Percentiles rank a stretch among this genome's conserved stretches.
Evolutionary conservation across 2,329 filamentous ascomycete genomes (phyloP).

Genomic region (Neobulgaria alba): DNA sequence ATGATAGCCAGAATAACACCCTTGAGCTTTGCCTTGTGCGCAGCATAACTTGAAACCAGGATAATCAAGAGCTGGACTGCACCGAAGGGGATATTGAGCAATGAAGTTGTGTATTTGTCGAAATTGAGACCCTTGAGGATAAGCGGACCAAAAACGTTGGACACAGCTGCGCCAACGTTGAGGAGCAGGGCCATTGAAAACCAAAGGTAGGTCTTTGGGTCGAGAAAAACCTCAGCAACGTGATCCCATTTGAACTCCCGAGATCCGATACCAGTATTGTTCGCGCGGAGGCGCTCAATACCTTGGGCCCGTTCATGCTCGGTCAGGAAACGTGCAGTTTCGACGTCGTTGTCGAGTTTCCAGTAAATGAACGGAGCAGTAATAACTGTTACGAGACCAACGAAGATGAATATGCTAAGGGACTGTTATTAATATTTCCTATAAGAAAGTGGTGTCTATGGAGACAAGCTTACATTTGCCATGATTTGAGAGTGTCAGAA

Average conservation of each 20-base stretch:
- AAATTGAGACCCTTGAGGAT: slow-evolving; percentile 5
- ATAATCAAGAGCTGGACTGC: slow-evolving; percentile 52
- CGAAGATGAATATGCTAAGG: slow-evolving; percentile 51
- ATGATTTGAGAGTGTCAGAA: slow-evolving; percentile 24
- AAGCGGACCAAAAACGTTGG: slow-evolving; percentile 4
- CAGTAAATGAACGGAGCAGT: slow-evolving; percentile 51
- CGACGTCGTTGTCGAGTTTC: slow-evolving; percentile 38
- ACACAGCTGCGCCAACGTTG: slow-evolving; percentile 3
- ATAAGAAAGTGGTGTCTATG: too few relatives aligned
- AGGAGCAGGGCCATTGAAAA: slow-evolving; percentile 1
- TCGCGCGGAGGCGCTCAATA: slow-evolving; percentile 9
- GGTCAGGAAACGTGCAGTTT: slow-evolving; percentile 31
- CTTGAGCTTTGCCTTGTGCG: slow-evolving; percentile 49
- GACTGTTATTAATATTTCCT: slow-evolving; percentile 27
- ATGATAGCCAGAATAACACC: slow-evolving; percentile 44
- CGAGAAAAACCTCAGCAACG: slow-evolving; percentile 31
- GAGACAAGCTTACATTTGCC: slow-evolving; percentile 23
- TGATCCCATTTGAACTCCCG: slow-evolving; percentile 31
- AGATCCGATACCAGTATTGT: slow-evolving; percentile 21
- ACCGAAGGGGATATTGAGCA: slow-evolving; percentile 62
- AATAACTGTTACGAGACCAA: slow-evolving; percentile 1
- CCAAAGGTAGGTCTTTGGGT: slow-evolving; percentile 25
- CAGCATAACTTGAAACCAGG: slow-evolving; percentile 48
- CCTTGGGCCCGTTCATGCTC: slow-evolving; percentile 32
- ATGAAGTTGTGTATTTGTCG: slow-evolving; percentile 45